Evolutionary conservation across 2,329 filamentous ascomycete species (phyloP), one percentile per base, ranked within the genome.

Genomic region (Penicillium sp.): DNA sequence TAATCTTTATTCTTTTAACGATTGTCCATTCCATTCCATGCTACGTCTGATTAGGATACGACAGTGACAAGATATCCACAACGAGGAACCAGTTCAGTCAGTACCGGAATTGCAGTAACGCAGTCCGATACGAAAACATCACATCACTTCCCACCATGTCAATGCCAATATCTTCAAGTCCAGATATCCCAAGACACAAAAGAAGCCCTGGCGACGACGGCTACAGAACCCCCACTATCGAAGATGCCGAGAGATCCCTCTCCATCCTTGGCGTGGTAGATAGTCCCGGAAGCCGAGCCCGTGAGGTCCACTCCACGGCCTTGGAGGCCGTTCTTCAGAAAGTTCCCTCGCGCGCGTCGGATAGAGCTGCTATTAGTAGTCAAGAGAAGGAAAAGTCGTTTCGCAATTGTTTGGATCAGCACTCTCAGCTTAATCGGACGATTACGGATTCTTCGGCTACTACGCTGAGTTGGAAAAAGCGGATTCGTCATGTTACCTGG

Each of bases 401-500:
- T 12, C 12, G 39, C 8, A n/a, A 44, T 26, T 51, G 37, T 26
- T 17, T 32, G 24, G 55, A 58, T 26, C 41, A 54, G 42, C 55
- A 62, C 9, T 17, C 39, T 32, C 39, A 39, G 21, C 51, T 58
- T 15, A 40, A 55, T 27, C 54, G 56, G 7, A 49, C 48, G 17
- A 37, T 49, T 21, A 55, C 55, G 1, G 54, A 60, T 40, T 44
- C 59, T 41, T 56, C 52, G 24, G 56, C 65, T 12, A 52, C 56
- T 5, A 54, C 61, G 12, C 65, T 81, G 17, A 65, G 70, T 37
- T 83, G 80, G 73, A 78, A 74, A 55, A 74, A 83, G 57, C 72
- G 84, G n/a, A 78, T 86, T 37, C 72, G 80, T 44, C 84, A 86
- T 70, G 80, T 85, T 57, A 86, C 84, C 1, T 93, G 89, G 89